phyloP scores from a whole-genome alignment of 2,329 filamentous ascomycete genomes.

The Fusarium redolens region DNA sequence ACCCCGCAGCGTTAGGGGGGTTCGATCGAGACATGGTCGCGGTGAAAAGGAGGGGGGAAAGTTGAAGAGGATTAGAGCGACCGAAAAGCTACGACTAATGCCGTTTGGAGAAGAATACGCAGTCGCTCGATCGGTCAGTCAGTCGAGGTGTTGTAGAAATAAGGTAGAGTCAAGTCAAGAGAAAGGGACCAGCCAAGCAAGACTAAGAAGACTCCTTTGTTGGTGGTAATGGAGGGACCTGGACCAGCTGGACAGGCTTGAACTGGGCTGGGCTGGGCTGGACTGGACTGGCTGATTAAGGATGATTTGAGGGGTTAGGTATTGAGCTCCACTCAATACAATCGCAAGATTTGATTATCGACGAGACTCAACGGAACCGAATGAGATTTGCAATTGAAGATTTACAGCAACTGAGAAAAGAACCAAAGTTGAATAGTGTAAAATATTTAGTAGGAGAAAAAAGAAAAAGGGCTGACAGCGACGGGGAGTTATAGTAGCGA shows the following conservation, averaged over 20 bases:
- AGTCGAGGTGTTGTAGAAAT: slow-evolving; percentile 23
- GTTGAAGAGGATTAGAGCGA: not conserved
- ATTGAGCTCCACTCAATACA: slow-evolving; percentile 37
- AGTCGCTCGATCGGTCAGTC: slow-evolving; percentile 25
- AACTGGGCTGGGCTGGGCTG: not conserved
- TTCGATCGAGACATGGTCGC: slow-evolving; percentile 64
- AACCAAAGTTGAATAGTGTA: not conserved
- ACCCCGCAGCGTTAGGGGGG: slow-evolving; percentile 69
- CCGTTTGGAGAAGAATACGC: slow-evolving; percentile 10
- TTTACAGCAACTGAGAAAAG: not conserved
- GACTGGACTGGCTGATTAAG: slow-evolving; percentile 31
- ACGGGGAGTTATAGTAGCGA: slow-evolving; percentile 14
- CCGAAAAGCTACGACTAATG: slow-evolving; percentile 2
- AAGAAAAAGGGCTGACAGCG: slow-evolving; percentile 16
- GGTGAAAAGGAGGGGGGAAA: slow-evolving; percentile 9
- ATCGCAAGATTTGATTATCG: slow-evolving; percentile 23
- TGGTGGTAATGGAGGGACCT: slow-evolving; percentile 21
- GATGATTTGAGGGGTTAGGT: slow-evolving; percentile 35
- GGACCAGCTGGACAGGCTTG: not conserved
- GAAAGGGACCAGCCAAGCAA: slow-evolving; percentile 39
- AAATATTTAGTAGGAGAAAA: slow-evolving; percentile 5
- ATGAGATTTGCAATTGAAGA: slow-evolving; percentile 18
- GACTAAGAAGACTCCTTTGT: slow-evolving; percentile 40
- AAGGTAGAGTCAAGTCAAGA: slow-evolving; percentile 27
- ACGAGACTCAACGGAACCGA: not conserved